Conservation (phyloP, 257 asterid species). For the Dorcoceras hygrometricum region DNA sequence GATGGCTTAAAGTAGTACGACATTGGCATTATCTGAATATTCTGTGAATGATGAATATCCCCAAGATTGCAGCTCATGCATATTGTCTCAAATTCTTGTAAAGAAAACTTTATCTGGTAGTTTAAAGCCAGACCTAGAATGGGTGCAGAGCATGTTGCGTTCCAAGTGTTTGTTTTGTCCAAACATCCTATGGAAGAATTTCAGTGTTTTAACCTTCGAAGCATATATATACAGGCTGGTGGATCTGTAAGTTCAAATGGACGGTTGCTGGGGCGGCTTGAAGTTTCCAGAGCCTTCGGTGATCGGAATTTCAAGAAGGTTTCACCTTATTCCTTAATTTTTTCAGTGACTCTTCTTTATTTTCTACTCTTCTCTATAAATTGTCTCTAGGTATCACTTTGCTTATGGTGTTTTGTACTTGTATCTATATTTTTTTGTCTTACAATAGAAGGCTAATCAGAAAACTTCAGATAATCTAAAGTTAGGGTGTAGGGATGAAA, state of each 20-base stretch:
- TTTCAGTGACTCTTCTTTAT: constrained; percentile 4
- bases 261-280: constrained; percentile 86
- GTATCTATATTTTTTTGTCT: constrained; percentile 20
- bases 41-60: neutral
- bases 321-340: constrained; percentile 15
- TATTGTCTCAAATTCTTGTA: neutral
- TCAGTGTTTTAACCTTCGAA: constrained; percentile 9
- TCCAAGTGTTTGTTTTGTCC: neutral
- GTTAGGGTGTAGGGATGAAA: no score
- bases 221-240: constrained; percentile 57
- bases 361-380: constrained; percentile 9
- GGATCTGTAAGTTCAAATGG: constrained; percentile 88
- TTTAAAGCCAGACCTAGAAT: constrained; percentile 14
- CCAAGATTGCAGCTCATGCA: neutral
- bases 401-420: constrained; percentile 14
- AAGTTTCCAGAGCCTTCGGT: constrained; percentile 95
- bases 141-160: constrained; percentile 1
- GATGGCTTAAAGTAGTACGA: neutral
- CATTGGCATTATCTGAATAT: neutral
- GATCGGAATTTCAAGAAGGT: constrained; percentile 96
- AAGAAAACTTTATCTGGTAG: neutral
- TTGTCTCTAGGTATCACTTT: constrained; percentile 8
- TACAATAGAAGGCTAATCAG: constrained; percentile 5
- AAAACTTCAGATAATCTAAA: no score
- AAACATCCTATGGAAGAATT: neutral